Conservation (phyloP, 164 flowering plant species). For the Amborella trichopoda region DNA sequence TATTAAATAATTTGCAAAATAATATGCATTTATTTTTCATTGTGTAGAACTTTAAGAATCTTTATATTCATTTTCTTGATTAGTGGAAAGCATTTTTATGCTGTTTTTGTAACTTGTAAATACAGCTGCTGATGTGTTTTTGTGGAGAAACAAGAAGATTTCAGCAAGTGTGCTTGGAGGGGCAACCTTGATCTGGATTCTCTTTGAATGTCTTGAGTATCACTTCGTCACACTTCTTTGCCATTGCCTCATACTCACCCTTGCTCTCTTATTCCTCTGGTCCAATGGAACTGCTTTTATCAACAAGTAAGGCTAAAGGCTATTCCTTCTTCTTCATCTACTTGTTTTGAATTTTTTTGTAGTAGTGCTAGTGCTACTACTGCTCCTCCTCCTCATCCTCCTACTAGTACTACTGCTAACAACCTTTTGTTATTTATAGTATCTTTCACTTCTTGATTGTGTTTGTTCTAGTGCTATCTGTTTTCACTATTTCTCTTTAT, state of each 20-base stretch:
- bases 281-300: slow-evolving; percentile 49
- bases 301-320: slow-evolving; percentile 36
- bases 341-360: not conserved
- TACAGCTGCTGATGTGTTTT: slow-evolving; percentile 78
- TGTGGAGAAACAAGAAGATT: slow-evolving; percentile 84
- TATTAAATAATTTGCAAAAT: too few relatives aligned
- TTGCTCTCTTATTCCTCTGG: slow-evolving; percentile 66
- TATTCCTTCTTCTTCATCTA: not conserved
- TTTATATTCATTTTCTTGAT: too few relatives aligned
- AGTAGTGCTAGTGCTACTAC: not conserved
- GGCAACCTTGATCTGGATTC: slow-evolving; percentile 60
- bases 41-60: too few relatives aligned
- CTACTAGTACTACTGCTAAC: not conserved
- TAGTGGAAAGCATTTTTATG: too few relatives aligned
- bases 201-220: slow-evolving; percentile 70
- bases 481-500: not conserved
- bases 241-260: slow-evolving; percentile 34
- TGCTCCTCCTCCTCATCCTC: not conserved
- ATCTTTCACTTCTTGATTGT: not conserved
- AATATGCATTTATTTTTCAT: too few relatives aligned
- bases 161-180: slow-evolving; percentile 51
- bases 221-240: slow-evolving; percentile 66
- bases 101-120: too few relatives aligned
- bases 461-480: too few relatives aligned
- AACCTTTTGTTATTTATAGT: not conserved